Conservation (phyloP, 2,329 filamentous ascomycete species). For the Ambrosiella cleistominuta region DNA sequence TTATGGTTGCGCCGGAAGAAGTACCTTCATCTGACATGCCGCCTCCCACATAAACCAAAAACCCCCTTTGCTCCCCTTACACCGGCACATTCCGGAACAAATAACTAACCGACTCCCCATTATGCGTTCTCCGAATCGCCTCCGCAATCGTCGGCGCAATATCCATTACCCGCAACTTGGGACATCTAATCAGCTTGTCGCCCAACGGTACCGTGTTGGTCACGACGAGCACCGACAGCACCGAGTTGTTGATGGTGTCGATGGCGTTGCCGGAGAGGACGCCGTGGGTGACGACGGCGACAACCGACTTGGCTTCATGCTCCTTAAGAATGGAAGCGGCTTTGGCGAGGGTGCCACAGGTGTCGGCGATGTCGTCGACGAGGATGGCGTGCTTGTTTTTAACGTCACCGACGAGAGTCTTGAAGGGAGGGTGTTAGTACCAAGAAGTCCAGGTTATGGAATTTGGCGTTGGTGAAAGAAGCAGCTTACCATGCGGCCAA, state of each 20-base stretch:
- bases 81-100: constrained; percentile 50
- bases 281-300: constrained; percentile 89
- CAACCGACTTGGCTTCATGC: constrained; percentile 72
- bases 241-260: constrained; percentile 64
- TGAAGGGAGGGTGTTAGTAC: background rate
- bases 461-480: background rate
- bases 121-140: constrained; percentile 51
- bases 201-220: constrained; percentile 51
- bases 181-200: constrained; percentile 63
- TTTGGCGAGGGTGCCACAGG: constrained; percentile 60
- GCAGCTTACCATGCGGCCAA: constrained; percentile 56
- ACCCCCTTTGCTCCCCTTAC: constrained; percentile 15
- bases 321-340: constrained; percentile 77
- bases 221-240: constrained; percentile 63
- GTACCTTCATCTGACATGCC: background rate
- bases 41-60: background rate
- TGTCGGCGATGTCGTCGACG: constrained; percentile 96
- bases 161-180: constrained; percentile 76
- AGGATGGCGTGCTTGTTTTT: constrained; percentile 83
- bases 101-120: constrained; percentile 48
- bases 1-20: too few relatives aligned
- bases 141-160: constrained; percentile 69
- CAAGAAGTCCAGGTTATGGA: background rate
- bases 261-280: constrained; percentile 81
- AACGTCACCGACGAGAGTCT: constrained; percentile 71